Evolutionary conservation across 129 eudicot species (phyloP).

Genomic region (sunflower (Helianthus annuus)): DNA sequence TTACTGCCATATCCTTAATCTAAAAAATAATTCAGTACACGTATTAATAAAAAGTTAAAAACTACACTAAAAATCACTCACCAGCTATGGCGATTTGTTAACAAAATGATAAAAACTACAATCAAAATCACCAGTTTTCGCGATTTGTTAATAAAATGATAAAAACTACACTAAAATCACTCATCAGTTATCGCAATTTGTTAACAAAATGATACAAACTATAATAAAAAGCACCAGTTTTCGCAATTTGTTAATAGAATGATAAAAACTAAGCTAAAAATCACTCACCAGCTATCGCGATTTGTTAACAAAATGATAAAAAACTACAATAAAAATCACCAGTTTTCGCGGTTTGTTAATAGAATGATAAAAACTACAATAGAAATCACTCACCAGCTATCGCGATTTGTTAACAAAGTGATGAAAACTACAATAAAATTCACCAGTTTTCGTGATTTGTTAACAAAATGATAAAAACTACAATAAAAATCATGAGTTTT

Average conservation of each 20-base stretch:
- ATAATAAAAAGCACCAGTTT: too few species aligned
- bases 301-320: not conserved
- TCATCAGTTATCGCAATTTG: too few species aligned
- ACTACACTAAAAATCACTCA: not conserved
- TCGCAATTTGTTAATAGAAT: not conserved
- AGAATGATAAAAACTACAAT: too few species aligned
- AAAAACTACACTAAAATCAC: too few species aligned
- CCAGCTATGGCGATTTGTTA: not conserved
- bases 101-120: not conserved
- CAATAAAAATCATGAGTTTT: not conserved
- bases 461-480: too few species aligned
- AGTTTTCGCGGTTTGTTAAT: not conserved
- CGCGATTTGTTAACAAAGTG: too few species aligned
- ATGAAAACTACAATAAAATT: not conserved
- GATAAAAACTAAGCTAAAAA: not conserved
- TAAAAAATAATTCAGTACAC: conserved; percentile 20
- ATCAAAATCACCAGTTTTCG: too few species aligned
- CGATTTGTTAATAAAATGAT: not conserved
- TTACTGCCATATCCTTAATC: conserved; percentile 92
- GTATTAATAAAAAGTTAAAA: not conserved
- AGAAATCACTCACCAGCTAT: too few species aligned
- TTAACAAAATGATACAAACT: not conserved
- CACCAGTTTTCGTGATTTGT: not conserved
- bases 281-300: not conserved
- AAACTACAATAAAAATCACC: not conserved